These are phyloP conservation scores for Tulasnella sp. DNA, from an alignment of 768 basidiomycete genomes.

Conservation along the genomic window DNA sequence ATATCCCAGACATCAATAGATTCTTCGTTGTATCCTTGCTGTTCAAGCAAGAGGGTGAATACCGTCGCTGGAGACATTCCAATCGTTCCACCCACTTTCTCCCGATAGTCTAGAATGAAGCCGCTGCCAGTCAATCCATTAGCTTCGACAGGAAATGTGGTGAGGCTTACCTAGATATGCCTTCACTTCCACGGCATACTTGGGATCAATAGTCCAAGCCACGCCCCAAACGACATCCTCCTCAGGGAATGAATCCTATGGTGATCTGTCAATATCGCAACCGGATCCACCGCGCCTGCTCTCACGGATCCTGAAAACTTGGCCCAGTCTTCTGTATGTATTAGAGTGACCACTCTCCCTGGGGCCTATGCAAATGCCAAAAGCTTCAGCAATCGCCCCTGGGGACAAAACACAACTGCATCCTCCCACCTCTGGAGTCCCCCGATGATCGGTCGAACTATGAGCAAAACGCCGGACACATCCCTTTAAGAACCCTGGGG, in stretches of 20 bases:
- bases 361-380: conserved; percentile 51
- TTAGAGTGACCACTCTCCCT: conserved; percentile 84
- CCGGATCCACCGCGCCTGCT: background rate
- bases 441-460: conserved; percentile 66
- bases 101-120: conserved; percentile 63
- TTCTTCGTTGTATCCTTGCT: conserved; percentile 92
- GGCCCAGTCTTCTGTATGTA: conserved; percentile 87
- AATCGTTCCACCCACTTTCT: conserved; percentile 55
- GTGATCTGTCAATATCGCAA: conserved; percentile 30
- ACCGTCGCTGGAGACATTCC: background rate
- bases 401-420: background rate
- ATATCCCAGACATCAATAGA: conserved; percentile 67
- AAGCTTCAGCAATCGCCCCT: background rate
- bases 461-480: conserved; percentile 85
- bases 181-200: conserved; percentile 67
- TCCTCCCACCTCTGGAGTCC: conserved; percentile 67
- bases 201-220: conserved; percentile 82
- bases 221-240: conserved; percentile 87
- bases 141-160: background rate
- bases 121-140: background rate
- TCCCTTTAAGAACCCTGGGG: conserved; percentile 81
- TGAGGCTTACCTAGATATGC: conserved; percentile 68
- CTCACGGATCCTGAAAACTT: conserved; percentile 63
- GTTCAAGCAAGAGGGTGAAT: background rate
- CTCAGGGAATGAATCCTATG: conserved; percentile 64